These are phyloP conservation scores for Aspergillus bridgeri DNA, from an alignment of 495 filamentous ascomycete species.

Conservation along the genomic window DNA sequence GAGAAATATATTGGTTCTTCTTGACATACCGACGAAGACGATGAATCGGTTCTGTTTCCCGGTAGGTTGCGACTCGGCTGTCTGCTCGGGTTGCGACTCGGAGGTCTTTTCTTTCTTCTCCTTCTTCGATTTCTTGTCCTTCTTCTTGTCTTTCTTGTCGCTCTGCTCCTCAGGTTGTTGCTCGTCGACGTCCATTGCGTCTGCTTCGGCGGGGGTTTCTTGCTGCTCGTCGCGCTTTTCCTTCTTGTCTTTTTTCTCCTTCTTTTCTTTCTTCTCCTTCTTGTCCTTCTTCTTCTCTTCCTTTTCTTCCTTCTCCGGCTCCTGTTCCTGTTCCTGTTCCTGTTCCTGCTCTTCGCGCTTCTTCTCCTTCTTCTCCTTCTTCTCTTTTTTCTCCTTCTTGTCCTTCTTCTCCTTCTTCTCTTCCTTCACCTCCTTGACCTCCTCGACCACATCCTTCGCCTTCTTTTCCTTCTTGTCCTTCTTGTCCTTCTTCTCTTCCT, in stretches of 20 bases:
- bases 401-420: constrained; percentile 22
- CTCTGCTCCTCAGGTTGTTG: constrained; percentile 4
- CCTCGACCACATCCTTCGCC: constrained; percentile 14
- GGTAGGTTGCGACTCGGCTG: constrained; percentile 15
- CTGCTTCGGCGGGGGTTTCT: constrained; percentile 8
- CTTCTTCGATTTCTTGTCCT: constrained; percentile 15
- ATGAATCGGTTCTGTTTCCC: constrained; percentile 67
- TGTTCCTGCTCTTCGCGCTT: constrained; percentile 17
- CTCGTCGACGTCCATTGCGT: constrained; percentile 22
- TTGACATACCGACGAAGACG: constrained; percentile 69
- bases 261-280: constrained; percentile 15
- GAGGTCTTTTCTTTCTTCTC: constrained; percentile 13
- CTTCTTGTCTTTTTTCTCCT: constrained; percentile 15
- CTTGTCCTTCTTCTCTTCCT: constrained; percentile 32
- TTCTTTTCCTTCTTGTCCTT: constrained; percentile 25
- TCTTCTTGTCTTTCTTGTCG: constrained; percentile 7
- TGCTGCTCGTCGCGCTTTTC: constrained; percentile 2
- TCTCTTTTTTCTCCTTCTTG: constrained; percentile 20
- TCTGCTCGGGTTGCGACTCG: constrained; percentile 17
- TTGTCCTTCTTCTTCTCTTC: constrained; percentile 18
- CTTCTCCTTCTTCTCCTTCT: constrained; percentile 22
- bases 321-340: constrained; percentile 16
- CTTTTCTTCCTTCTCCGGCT: constrained; percentile 15
- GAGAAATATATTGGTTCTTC: background rate
- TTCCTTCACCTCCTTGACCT: constrained; percentile 15